Base-by-base conservation (phyloP, 2,329 filamentous ascomycete genomes). In the Trichoderma sp. region DNA sequence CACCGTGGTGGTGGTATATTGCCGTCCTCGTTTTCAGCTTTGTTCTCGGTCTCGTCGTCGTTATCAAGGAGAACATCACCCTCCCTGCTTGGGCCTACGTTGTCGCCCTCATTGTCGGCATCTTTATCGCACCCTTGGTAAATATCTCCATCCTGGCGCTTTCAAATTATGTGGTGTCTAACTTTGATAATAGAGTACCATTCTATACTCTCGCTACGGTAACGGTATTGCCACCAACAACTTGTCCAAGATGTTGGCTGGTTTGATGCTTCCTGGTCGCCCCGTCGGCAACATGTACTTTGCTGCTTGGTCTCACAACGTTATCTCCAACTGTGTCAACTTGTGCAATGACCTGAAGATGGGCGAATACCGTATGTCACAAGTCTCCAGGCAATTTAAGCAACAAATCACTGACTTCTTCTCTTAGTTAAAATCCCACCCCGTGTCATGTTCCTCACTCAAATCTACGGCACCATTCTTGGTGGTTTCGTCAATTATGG, bases 221-320 rank as follows among this genome's bases (percentile, higher is more conserved):
- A 88, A 86, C 59, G 87, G 87, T 13, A 88, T 89, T 39, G 85
- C 86, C 8, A 89, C 87, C 3, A 88, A 88, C 75, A 87, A 88
- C 70, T 72, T 89, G 50, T 88, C 86, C 23, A 88, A 88, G 74
- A 87, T 88, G 86, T 72, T 88, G 62, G 87, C 83, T 0, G 87
- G 87, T 65, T 79, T 87, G 3, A 78, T 86, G 71, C 74, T 88
- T 3, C 86, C 86, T 2, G 84, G 82, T 2, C 82, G 84, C 1
- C 86, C 86, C 0, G 74, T 88, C 5, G 86, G 85, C 3, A 88
- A 88, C 77, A 86, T 88, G 84, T 88, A 88, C 76, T 88, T 88
- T 75, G 85, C 87, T 8, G 84, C 84, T 12, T 89, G 86, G 86
- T 88, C 86, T 1, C 87, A 89, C 77, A 87, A 85, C 47, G 85